Conservation (phyloP, 257 asterid genomes). For the Jacaranda copaia region DNA sequence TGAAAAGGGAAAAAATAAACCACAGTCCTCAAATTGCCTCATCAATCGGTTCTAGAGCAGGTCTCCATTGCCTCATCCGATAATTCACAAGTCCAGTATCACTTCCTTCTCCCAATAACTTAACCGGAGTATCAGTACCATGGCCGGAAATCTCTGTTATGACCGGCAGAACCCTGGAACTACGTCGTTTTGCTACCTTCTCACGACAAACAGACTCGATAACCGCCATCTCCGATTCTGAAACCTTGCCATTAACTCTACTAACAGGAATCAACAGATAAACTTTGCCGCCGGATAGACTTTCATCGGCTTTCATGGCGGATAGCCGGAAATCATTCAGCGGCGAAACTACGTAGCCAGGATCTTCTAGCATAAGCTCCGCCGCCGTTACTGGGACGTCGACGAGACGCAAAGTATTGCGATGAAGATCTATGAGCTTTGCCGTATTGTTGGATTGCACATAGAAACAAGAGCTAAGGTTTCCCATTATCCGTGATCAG, state of each 20-base stretch:
- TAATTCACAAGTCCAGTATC: constrained; percentile 13
- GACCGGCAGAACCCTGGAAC: constrained; percentile 48
- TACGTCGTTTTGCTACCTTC: constrained; percentile 39
- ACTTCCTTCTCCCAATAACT: constrained; percentile 23
- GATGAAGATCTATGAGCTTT: constrained; percentile 45
- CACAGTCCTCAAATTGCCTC: constrained; percentile 38
- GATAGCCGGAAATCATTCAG: constrained; percentile 26
- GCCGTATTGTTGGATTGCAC: constrained; percentile 31
- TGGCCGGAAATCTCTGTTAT: constrained; percentile 24
- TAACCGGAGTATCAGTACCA: constrained; percentile 4
- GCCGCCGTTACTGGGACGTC: constrained; percentile 49
- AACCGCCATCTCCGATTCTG: constrained; percentile 48
- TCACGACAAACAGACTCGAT: constrained; percentile 32
- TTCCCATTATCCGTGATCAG: constrained; percentile 40
- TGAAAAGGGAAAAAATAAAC: too few species aligned
- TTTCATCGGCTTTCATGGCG: constrained; percentile 57
- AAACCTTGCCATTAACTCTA: constrained; percentile 41
- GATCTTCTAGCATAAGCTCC: constrained; percentile 53
- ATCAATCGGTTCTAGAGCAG: constrained; percentile 52
- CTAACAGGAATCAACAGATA: constrained; percentile 44
- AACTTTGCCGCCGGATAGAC: constrained; percentile 30
- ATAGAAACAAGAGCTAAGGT: constrained; percentile 40
- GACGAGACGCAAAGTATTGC: constrained; percentile 33
- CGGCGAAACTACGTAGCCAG: constrained; percentile 45
- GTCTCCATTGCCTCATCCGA: constrained; percentile 52